Percentiles rank a stretch among this genome's conserved stretches.
phyloP scores from a whole-genome alignment of 805 yeast genomes.

The Wickerhamiella hasegawae region DNA sequence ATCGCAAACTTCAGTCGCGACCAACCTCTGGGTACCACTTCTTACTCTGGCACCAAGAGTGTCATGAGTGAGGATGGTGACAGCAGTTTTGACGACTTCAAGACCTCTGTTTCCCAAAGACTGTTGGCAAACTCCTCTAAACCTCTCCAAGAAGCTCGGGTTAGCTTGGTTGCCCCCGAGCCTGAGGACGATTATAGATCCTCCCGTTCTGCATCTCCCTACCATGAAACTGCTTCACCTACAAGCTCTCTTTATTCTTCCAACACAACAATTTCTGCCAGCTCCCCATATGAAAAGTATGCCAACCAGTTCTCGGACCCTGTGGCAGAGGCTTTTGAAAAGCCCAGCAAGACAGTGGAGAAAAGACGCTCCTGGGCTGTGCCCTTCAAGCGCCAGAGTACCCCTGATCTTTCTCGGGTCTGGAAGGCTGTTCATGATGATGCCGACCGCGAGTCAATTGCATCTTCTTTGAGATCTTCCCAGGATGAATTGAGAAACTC shows the following conservation, averaged over 20 bases:
- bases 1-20: slow-evolving; percentile 23
- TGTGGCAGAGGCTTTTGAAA: background rate
- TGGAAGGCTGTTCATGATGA: slow-evolving; percentile 10
- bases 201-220: slow-evolving; percentile 3
- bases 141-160: background rate
- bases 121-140: background rate
- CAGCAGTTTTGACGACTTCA: too few relatives aligned
- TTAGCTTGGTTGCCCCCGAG: background rate
- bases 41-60: background rate
- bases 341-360: slow-evolving; percentile 1
- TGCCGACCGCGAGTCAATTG: background rate
- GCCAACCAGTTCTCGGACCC: background rate
- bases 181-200: background rate
- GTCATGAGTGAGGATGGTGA: too few relatives aligned
- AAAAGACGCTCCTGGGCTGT: slow-evolving; percentile 27
- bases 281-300: slow-evolving; percentile 1
- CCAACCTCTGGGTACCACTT: background rate
- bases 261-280: slow-evolving; percentile 8
- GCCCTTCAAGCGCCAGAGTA: slow-evolving; percentile 27
- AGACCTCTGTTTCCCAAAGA: too few relatives aligned
- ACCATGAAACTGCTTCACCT: too few relatives aligned
- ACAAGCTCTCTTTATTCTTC: slow-evolving; percentile 16
- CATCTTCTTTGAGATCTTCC: background rate
- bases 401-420: slow-evolving; percentile 18
- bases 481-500: background rate